Conservation (phyloP, 2,329 filamentous ascomycete species). For the Allantophomopsis cytisporea region DNA sequence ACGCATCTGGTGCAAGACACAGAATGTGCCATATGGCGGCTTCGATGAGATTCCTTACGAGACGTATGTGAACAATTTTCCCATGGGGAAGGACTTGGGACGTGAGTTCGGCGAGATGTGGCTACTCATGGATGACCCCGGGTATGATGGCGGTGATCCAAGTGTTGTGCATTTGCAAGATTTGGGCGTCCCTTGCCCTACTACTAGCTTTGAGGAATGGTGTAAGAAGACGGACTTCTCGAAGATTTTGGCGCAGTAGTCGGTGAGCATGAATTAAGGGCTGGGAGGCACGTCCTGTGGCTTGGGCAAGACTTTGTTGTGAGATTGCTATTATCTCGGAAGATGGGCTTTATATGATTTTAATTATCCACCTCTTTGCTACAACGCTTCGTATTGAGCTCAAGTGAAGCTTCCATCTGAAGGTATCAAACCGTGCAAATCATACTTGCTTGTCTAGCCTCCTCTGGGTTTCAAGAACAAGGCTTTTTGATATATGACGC, state of each 20-base stretch:
- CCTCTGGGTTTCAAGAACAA: too few relatives aligned
- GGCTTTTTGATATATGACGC: too few relatives aligned
- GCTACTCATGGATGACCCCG: constrained; percentile 13
- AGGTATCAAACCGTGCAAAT: too few relatives aligned
- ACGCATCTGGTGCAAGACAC: constrained; percentile 1
- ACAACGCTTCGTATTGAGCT: too few relatives aligned
- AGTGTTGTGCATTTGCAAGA: constrained; percentile 9
- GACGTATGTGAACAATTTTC: constrained; percentile 1
- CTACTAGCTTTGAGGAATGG: background rate
- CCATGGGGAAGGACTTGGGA: constrained; percentile 8
- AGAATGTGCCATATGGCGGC: constrained; percentile 1
- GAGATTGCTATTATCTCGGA: too few relatives aligned
- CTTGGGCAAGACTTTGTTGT: too few relatives aligned
- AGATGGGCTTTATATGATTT: too few relatives aligned
- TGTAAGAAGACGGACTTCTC: background rate
- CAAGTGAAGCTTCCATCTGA: too few relatives aligned
- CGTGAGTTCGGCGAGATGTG: constrained; percentile 20
- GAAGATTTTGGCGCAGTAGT: background rate
- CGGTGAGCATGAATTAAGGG: too few relatives aligned
- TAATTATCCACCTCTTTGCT: too few relatives aligned
- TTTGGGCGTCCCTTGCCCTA: background rate
- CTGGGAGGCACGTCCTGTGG: too few relatives aligned
- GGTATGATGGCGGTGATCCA: constrained; percentile 21
- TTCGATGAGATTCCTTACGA: constrained; percentile 6
- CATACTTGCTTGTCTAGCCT: too few relatives aligned